phyloP scores from a whole-genome alignment of 2,329 filamentous ascomycete species.

The Claviceps spartinae region DNA sequence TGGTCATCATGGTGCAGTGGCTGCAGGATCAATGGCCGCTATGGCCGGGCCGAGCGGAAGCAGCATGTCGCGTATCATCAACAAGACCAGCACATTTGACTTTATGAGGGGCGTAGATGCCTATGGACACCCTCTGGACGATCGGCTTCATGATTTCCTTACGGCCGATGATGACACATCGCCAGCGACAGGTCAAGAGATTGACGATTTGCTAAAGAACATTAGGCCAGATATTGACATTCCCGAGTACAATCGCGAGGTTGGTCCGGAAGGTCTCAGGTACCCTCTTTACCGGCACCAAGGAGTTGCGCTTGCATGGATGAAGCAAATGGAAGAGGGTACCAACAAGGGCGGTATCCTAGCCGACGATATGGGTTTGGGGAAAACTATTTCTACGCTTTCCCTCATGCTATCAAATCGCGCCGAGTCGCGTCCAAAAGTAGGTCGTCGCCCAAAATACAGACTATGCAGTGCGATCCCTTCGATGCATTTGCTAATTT shows the following conservation, averaged over 20 bases:
- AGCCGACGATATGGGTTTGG: slow-evolving; percentile 86
- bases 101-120: slow-evolving; percentile 21
- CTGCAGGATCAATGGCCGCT: background rate
- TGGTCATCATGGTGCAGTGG: background rate
- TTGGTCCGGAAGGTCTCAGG: slow-evolving; percentile 55
- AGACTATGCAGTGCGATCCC: slow-evolving; percentile 25
- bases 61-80: slow-evolving; percentile 22
- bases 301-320: slow-evolving; percentile 69
- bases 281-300: slow-evolving; percentile 69
- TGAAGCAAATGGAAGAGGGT: slow-evolving; percentile 65
- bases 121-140: slow-evolving; percentile 22
- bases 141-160: slow-evolving; percentile 20
- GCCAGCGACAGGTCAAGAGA: slow-evolving; percentile 41
- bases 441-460: slow-evolving; percentile 9
- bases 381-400: slow-evolving; percentile 78
- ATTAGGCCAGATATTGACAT: slow-evolving; percentile 60
- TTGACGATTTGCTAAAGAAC: slow-evolving; percentile 56
- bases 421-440: slow-evolving; percentile 31
- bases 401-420: slow-evolving; percentile 59
- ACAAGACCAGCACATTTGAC: slow-evolving; percentile 24
- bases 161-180: slow-evolving; percentile 22
- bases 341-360: slow-evolving; percentile 77
- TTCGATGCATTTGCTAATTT: slow-evolving; percentile 19
- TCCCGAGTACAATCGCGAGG: slow-evolving; percentile 46
- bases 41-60: slow-evolving; percentile 3